Evolutionary conservation across 169 alveolate genomes (phyloP), one percentile per base, ranked within the genome.

Genomic region (Ichthyophthirius multifiliis): DNA sequence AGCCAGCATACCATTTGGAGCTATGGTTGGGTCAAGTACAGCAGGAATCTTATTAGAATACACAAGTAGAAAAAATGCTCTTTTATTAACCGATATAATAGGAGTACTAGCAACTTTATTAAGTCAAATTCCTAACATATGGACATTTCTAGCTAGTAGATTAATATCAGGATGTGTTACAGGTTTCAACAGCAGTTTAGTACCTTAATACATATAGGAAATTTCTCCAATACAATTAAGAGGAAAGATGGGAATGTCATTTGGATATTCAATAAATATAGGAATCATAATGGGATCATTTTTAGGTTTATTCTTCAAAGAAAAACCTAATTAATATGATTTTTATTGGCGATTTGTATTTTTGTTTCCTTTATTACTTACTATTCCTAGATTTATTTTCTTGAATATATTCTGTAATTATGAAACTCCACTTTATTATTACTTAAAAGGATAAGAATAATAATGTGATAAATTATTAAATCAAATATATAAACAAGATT

Each of bases 141-240:
- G 37, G n/a, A 41, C 65, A 37, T 32, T 78, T 16, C 32, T 65
- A 5, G 23, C 45, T 31, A 46, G 46, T 30, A 63, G 84, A 64
- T 43, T 78, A 12, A 47, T 78, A 13, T 30, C 73, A 6, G 84
- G 84, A 41, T 30, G 30, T 64, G 78, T 75, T 9, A 63, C 73
- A 10, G 84, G 84, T 9, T 63, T 78, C 65, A 78, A 78, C 32
- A 63, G 78, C 37, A 30, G 74, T n/a, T 34, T 78, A 31, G 84
- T 78, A 3, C 84, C 84, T 31, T 63, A 64, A 63, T 78, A 78
- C 55, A 78, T 78, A 5, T 43, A 78, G 13, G 77, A 65, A 65
- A 47, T 78, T 12, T 78, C 79, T 18, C 84, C 84, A 6, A 67
- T 63, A 27, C 15, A 30, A 30, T 43, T 78, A 27, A 64, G 78